Evolutionary conservation across 148 eudicot species (phyloP).

Genomic region (Arbutus unedo): DNA sequence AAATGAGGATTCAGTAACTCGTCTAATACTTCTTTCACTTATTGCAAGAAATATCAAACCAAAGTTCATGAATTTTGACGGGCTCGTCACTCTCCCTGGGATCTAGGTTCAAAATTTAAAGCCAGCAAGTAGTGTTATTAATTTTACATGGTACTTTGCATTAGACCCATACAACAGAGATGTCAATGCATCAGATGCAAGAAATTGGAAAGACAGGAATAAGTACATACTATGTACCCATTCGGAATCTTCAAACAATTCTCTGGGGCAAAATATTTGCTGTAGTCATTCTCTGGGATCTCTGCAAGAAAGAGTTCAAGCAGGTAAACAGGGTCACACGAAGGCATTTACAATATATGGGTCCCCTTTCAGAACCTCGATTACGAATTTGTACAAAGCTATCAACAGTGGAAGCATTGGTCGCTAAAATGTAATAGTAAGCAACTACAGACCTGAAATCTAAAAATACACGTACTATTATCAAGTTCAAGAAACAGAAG

Average conservation of each 20-base stretch:
- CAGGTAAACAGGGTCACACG: neutral
- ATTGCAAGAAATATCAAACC: neutral
- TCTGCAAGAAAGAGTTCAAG: conserved; percentile 50
- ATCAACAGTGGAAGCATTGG: neutral
- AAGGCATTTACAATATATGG: neutral
- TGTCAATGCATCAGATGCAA: neutral
- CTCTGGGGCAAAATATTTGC: conserved; percentile 87
- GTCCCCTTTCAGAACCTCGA: neutral
- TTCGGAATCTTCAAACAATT: conserved; percentile 72
- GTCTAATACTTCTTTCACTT: neutral
- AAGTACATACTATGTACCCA: conserved; percentile 60
- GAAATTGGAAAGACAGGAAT: conserved; percentile 11
- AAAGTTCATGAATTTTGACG: neutral
- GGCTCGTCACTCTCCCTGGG: neutral
- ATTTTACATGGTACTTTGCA: neutral
- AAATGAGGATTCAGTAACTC: conserved; percentile 2
- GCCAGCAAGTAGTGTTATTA: neutral
- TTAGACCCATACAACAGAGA: neutral
- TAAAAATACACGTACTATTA: neutral
- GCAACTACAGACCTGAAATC: neutral
- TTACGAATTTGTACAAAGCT: neutral
- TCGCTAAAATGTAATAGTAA: neutral
- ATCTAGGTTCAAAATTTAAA: neutral
- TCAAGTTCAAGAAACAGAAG: neutral
- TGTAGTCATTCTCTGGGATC: conserved; percentile 91